Percentiles rank a stretch among this genome's conserved stretches.
Conservation (phyloP, 176 grass and related monocot species). For the Oryza nivara region DNA sequence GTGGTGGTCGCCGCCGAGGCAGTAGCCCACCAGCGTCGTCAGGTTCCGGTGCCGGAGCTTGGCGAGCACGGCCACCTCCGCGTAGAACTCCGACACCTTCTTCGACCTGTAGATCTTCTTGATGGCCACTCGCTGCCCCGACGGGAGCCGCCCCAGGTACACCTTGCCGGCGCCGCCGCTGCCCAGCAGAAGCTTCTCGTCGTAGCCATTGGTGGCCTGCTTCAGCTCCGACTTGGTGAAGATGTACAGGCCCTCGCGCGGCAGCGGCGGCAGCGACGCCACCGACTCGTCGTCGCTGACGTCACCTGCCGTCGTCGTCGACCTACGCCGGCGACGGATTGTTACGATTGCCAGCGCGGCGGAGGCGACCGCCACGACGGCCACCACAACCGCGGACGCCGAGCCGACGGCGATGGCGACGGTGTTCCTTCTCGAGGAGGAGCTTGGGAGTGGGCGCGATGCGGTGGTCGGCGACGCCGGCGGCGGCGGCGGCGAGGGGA, state of each 20-base stretch:
- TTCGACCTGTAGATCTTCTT: conserved; percentile 64
- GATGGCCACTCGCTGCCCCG: conserved; percentile 66
- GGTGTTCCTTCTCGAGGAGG: not conserved
- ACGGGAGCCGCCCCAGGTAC: conserved; percentile 66
- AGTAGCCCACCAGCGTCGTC: conserved; percentile 66
- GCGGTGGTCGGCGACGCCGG: not conserved
- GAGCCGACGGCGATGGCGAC: conserved; percentile 53
- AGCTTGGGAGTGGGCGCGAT: not conserved
- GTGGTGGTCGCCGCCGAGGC: conserved; percentile 37
- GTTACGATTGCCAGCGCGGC: conserved; percentile 26
- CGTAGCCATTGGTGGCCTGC: conserved; percentile 64
- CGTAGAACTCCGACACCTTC: conserved; percentile 68
- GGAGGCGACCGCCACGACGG: conserved; percentile 34
- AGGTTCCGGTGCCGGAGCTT: conserved; percentile 78
- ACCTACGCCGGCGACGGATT: not conserved
- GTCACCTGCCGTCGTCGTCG: not conserved
- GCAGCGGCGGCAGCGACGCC: conserved; percentile 31
- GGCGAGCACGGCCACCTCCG: conserved; percentile 64
- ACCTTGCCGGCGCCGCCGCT: conserved; percentile 69
- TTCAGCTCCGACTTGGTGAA: conserved; percentile 68
- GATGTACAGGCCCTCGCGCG: conserved; percentile 72
- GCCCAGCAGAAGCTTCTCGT: conserved; percentile 59
- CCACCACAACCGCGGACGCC: conserved; percentile 42
- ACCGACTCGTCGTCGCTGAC: not conserved
- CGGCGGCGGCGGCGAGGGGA: conserved; percentile 48